Evolutionary conservation across 2,329 filamentous ascomycete species (phyloP), one percentile per base, ranked within the genome.

Genomic region (Zasmidium citrigriseum): DNA sequence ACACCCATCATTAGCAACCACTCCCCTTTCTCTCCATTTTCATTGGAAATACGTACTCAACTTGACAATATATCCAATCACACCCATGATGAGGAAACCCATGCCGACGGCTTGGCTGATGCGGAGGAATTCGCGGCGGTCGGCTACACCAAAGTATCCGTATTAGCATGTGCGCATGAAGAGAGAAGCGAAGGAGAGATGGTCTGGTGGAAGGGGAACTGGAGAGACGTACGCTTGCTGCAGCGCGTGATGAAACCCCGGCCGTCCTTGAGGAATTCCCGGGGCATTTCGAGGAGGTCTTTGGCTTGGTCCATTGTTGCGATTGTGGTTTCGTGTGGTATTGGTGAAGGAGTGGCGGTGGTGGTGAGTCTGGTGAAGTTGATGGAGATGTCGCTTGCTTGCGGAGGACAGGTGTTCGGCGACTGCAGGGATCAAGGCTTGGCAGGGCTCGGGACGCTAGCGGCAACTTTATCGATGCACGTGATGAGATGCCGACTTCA

Each of bases 51-150:
- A 65, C 64, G 44, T 79, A 87, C 84, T 86, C 70, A 89, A 80
- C 81, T 89, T 89, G 72, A 89, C 85, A 62, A 89, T 75, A 76
- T 88, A 89, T 63, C 86, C 86, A 58, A 89, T 86, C 49, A 85
- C 84, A 62, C 86, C 86, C 86, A 88, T 89, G 75, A 89, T 82
- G 63, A 89, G 74, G 77, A 89, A 89, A 59, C 87, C 87, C 63
- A 88, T 82, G 58, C 86, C 87, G 62, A 89, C 86, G 61, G 86
- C 86, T 76, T 85, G 83, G 64, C 79, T 82, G 71, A 85, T 85
- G 76, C 83, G 82, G 67, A 82, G 74, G 73, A 84, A 84, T 70
- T 85, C 82, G 67, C 82, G 78, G 72, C 80, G 80, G 73, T 85
- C 82, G 69, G 83, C 82, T 84, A 64, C 9, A 22, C 20, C 29